These are phyloP conservation scores for Aspergillus sparsus DNA, from an alignment of 495 filamentous ascomycete species.

Conservation along the genomic window DNA sequence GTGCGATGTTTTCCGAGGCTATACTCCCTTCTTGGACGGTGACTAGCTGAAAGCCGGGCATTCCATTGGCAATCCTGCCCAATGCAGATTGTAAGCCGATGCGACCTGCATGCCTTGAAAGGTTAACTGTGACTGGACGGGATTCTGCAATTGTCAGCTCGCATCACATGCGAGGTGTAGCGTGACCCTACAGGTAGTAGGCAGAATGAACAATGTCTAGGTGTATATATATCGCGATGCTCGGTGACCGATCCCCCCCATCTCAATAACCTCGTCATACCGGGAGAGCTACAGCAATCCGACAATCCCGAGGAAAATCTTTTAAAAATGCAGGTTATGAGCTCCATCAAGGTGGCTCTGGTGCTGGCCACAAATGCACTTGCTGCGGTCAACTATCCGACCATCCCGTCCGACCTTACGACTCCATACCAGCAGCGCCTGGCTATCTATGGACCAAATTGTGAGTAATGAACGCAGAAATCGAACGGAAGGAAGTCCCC, in stretches of 20 bases:
- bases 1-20: background rate
- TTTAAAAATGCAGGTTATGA: background rate
- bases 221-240: too few relatives aligned
- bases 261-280: too few relatives aligned
- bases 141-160: background rate
- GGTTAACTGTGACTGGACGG: background rate
- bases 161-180: background rate
- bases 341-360: conserved; percentile 35
- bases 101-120: background rate
- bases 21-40: background rate
- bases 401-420: conserved; percentile 54
- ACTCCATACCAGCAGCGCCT: conserved; percentile 60
- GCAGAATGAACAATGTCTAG: too few relatives aligned
- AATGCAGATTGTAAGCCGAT: background rate
- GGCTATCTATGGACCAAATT: conserved; percentile 54
- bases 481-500: too few relatives aligned
- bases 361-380: conserved; percentile 40
- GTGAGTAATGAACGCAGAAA: too few relatives aligned
- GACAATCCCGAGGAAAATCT: background rate
- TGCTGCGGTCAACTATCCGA: conserved; percentile 51
- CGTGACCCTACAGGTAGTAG: too few relatives aligned
- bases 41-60: background rate
- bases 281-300: background rate
- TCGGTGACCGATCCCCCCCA: too few relatives aligned
- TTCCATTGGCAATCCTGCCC: background rate